Percentiles rank a stretch among this genome's conserved stretches.
Conservation (phyloP, 2,329 filamentous ascomycete species). For the Sclerotinia spermophila region DNA sequence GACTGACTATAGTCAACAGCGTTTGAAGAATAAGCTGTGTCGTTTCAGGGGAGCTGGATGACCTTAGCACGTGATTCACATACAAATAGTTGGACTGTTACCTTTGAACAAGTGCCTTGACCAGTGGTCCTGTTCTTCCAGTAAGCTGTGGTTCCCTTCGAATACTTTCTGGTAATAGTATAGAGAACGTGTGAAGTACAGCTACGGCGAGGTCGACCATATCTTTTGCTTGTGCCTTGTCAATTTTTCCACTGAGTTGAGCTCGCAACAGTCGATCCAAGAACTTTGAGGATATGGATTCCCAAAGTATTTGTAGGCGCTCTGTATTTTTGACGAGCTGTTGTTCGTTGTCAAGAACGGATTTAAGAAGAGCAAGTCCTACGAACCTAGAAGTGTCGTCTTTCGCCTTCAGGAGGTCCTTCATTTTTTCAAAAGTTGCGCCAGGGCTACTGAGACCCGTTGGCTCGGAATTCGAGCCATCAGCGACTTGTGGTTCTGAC, state of each 20-base stretch:
- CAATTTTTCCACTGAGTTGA: constrained; percentile 40
- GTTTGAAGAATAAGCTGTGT: constrained; percentile 53
- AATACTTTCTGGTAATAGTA: constrained; percentile 51
- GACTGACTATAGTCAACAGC: constrained; percentile 53
- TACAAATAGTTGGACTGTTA: constrained; percentile 33
- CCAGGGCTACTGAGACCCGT: constrained; percentile 21
- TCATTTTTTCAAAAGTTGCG: constrained; percentile 47
- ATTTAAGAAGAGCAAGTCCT: constrained; percentile 62
- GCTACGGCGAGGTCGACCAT: constrained; percentile 63
- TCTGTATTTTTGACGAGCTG: constrained; percentile 47
- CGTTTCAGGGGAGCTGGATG: constrained; percentile 49
- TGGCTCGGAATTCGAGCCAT: constrained; percentile 1
- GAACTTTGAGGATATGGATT: constrained; percentile 58
- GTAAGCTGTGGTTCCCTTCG: constrained; percentile 47
- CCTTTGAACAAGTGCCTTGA: constrained; percentile 53
- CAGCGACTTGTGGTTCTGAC: not conserved
- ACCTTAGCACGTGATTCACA: constrained; percentile 19
- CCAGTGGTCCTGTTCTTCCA: constrained; percentile 51
- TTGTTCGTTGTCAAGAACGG: constrained; percentile 59
- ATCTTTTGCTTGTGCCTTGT: constrained; percentile 47
- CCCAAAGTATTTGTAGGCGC: constrained; percentile 52
- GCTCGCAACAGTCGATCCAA: constrained; percentile 60
- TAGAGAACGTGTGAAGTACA: constrained; percentile 59
- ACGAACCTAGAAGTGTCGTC: constrained; percentile 68
- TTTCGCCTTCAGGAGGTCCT: constrained; percentile 53